Conservation (phyloP, 352 stramenopile species). For the Peronosclerospora sorghi region DNA sequence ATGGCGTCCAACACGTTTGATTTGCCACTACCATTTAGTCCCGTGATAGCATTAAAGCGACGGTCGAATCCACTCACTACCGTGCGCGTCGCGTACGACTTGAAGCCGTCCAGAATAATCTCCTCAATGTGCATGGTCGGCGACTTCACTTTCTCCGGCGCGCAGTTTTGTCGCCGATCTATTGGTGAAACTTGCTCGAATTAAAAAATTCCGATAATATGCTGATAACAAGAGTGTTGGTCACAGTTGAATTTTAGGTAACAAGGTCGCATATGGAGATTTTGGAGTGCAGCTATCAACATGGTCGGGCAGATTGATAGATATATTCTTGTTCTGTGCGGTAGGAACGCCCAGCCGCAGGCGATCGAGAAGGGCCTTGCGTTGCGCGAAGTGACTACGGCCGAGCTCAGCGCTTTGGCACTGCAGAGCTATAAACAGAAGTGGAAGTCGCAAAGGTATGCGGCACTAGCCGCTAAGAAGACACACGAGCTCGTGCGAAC, state of each 20-base stretch:
- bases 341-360: conserved; percentile 37
- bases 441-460: conserved; percentile 37
- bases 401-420: conserved; percentile 61
- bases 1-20: conserved; percentile 99
- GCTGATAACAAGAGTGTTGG: conserved; percentile 1
- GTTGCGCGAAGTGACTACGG: conserved; percentile 58
- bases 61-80: conserved; percentile 98
- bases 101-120: conserved; percentile 99
- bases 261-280: conserved; percentile 48
- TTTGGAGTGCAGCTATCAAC: background rate
- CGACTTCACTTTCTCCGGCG: background rate
- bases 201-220: too few species aligned
- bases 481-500: conserved; percentile 49
- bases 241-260: conserved; percentile 10
- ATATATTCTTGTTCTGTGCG: background rate
- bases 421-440: conserved; percentile 56
- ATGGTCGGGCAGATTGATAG: too few species aligned
- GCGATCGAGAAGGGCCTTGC: conserved; percentile 64
- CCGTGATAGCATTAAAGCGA: conserved; percentile 99
- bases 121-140: conserved; percentile 96
- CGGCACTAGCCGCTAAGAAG: conserved; percentile 30
- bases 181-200: background rate
- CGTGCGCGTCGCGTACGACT: conserved; percentile 98
- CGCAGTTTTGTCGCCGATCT: conserved; percentile 11
- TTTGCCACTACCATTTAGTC: conserved; percentile 98